These are phyloP conservation scores for Kandelia obovata DNA, from an alignment of 345 rosid genomes.

Conservation along the genomic window DNA sequence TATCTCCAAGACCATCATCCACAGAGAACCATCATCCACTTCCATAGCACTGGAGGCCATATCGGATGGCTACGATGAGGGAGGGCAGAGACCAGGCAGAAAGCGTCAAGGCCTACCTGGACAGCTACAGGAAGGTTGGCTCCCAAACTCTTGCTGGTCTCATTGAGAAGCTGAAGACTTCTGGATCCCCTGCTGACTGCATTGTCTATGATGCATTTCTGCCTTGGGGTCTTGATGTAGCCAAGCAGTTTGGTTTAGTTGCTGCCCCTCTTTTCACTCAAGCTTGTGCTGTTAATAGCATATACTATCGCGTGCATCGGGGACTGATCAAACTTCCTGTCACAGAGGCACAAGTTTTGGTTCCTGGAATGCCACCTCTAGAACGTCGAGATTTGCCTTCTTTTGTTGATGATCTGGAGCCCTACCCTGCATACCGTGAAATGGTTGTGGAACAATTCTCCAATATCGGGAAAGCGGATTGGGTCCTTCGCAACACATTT, in stretches of 20 bases:
- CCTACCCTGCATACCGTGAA: conserved; percentile 24
- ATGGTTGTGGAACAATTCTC: conserved; percentile 26
- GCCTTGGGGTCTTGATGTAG: conserved; percentile 34
- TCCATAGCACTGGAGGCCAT: conserved; percentile 14
- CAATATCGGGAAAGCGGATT: conserved; percentile 30
- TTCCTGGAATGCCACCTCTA: conserved; percentile 33
- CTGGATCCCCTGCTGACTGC: conserved; percentile 14
- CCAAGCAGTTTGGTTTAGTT: conserved; percentile 26
- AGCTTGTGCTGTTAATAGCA: conserved; percentile 31
- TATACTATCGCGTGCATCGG: conserved; percentile 27
- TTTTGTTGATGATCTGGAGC: conserved; percentile 13
- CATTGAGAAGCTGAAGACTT: conserved; percentile 12
- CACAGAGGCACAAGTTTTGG: conserved; percentile 1
- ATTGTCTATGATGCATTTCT: conserved; percentile 26
- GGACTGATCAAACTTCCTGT: conserved; percentile 26
- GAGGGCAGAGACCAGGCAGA: conserved; percentile 10
- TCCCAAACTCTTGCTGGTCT: conserved; percentile 12
- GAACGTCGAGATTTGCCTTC: conserved; percentile 27
- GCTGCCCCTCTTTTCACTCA: conserved; percentile 35
- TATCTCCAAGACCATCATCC: conserved; percentile 16
- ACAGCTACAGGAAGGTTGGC: conserved; percentile 11
- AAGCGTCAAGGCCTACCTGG: conserved; percentile 4
- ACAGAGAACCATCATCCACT: background rate
- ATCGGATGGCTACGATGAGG: conserved; percentile 34
- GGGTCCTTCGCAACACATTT: conserved; percentile 26